Evolutionary conservation across 208 protist genomes (phyloP), one percentile per base, ranked within the genome.

Genomic region (Acanthamoeba lenticulata): DNA sequence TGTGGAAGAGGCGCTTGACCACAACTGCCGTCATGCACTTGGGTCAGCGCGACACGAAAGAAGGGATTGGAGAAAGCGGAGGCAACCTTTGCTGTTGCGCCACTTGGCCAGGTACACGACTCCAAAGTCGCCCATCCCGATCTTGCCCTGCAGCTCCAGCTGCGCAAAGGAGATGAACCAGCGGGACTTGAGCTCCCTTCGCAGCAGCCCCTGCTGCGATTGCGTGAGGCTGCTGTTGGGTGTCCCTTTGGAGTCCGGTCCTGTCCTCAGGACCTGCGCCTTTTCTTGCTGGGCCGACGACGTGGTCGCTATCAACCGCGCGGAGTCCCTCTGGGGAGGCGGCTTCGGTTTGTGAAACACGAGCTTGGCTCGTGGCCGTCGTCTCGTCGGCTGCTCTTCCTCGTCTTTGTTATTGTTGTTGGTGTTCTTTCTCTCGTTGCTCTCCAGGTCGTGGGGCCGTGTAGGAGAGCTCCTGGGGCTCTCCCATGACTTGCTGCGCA

Each of bases 61-160:
- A n/a, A n/a, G n/a, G n/a, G n/a, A n/a, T n/a, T n/a, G n/a, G n/a
- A n/a, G n/a, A n/a, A n/a, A n/a, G n/a, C n/a, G n/a, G n/a, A n/a
- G n/a, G n/a, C n/a, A n/a, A 77, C 67, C 67, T n/a, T 44, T 77
- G 67, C 67, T 77, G 44, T 86, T 86, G 27, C 77, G 40, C 77
- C 77, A 86, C 77, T 60, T 86, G 44, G 77, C 77, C 27, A 38
- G 21, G 44, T 38, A 86, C 11, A 86, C 77, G 0, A 86, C 13
- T 11, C 77, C 77, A 7, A 86, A 86, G 44, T 47, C 40, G 34
- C 77, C 77, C 40, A 60, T 60, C 24, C 77, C 77, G 6, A 86
- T 86, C 77, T 86, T 57, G 27, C 34, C 77, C 44, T 55, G 21
- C 44, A 86, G 77, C 34, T 86, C 40, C 77, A 86, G 44, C 15